Percentiles rank a stretch among this genome's conserved stretches.
Conservation (phyloP, 345 rosid species). For the Ceriops zippeliana region DNA sequence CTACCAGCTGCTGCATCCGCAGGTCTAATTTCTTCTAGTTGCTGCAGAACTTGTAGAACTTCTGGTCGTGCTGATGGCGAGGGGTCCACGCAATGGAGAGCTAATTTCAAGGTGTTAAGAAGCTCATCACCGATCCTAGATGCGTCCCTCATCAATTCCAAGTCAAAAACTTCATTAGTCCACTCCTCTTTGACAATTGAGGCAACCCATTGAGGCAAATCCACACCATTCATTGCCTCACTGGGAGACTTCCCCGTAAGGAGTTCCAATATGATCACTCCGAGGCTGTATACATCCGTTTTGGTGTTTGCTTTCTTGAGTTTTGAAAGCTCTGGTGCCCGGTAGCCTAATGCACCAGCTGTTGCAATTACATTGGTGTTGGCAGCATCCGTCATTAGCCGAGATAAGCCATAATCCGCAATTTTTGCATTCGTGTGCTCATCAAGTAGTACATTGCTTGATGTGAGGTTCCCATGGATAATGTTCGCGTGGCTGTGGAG, state of each 20-base stretch:
- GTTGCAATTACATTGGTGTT: slow-evolving; percentile 75
- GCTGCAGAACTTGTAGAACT: slow-evolving; percentile 56
- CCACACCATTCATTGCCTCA: slow-evolving; percentile 74
- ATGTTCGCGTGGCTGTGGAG: slow-evolving; percentile 75
- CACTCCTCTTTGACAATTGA: slow-evolving; percentile 91
- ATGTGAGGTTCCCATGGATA: slow-evolving; percentile 78
- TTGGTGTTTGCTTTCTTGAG: slow-evolving; percentile 75
- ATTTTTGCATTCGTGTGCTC: slow-evolving; percentile 60
- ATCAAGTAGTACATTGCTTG: slow-evolving; percentile 73
- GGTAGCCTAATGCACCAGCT: slow-evolving; percentile 75
- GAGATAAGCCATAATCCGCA: slow-evolving; percentile 72
- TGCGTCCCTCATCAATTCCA: slow-evolving; percentile 73
- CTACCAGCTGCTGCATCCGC: slow-evolving; percentile 14
- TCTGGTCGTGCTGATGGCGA: slow-evolving; percentile 80
- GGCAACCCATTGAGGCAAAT: slow-evolving; percentile 95
- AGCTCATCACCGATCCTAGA: slow-evolving; percentile 63
- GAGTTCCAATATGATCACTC: slow-evolving; percentile 75
- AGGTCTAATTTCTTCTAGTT: slow-evolving; percentile 61
- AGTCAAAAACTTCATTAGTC: slow-evolving; percentile 90
- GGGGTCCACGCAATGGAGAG: slow-evolving; percentile 85
- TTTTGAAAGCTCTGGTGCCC: slow-evolving; percentile 89
- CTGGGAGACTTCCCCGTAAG: slow-evolving; percentile 89
- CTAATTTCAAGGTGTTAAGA: slow-evolving; percentile 75
- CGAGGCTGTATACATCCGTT: slow-evolving; percentile 86
- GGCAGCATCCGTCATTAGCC: slow-evolving; percentile 79